phyloP scores from a whole-genome alignment of 1,284 basidiomycete genomes.

The Cutaneotrichosporon sp. region DNA sequence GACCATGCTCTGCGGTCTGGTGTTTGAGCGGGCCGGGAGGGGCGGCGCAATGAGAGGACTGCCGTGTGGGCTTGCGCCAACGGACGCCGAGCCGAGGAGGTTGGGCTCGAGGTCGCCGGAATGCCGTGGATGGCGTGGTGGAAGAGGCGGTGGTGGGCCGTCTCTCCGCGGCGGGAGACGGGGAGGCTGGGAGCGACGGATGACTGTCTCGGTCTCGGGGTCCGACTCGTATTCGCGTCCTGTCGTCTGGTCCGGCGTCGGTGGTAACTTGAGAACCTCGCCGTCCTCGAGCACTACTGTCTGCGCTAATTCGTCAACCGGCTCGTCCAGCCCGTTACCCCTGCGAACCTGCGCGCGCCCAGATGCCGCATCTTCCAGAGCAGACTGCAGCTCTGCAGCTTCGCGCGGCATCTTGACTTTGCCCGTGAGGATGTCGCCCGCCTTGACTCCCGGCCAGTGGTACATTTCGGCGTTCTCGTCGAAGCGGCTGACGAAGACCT shows the following conservation, averaged over 20 bases:
- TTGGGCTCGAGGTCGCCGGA: background rate
- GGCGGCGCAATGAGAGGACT: constrained; percentile 2
- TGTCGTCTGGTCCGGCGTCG: constrained; percentile 52
- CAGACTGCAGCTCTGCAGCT: constrained; percentile 52
- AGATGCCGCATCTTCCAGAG: constrained; percentile 57
- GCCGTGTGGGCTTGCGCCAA: background rate
- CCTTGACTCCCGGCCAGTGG: constrained; percentile 54
- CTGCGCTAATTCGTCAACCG: constrained; percentile 28
- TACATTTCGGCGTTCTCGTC: constrained; percentile 54
- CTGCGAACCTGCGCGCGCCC: constrained; percentile 55
- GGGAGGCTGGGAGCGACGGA: constrained; percentile 31
- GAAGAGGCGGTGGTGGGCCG: background rate
- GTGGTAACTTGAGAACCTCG: constrained; percentile 55
- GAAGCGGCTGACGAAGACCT: constrained; percentile 53
- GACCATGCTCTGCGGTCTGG: constrained; percentile 2
- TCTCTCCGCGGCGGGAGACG: constrained; percentile 29
- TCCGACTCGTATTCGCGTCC: constrained; percentile 47
- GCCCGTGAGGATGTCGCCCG: constrained; percentile 53
- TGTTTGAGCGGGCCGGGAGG: constrained; percentile 7
- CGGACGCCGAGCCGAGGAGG: background rate
- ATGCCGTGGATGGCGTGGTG: constrained; percentile 1
- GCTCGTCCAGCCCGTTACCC: constrained; percentile 45
- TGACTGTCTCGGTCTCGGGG: constrained; percentile 42
- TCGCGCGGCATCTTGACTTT: constrained; percentile 55
- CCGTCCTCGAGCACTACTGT: constrained; percentile 40